Percentiles rank a stretch among this genome's conserved stretches.
phyloP scores from a whole-genome alignment of 177 flowering plant species.

The Vitis hybrid region DNA sequence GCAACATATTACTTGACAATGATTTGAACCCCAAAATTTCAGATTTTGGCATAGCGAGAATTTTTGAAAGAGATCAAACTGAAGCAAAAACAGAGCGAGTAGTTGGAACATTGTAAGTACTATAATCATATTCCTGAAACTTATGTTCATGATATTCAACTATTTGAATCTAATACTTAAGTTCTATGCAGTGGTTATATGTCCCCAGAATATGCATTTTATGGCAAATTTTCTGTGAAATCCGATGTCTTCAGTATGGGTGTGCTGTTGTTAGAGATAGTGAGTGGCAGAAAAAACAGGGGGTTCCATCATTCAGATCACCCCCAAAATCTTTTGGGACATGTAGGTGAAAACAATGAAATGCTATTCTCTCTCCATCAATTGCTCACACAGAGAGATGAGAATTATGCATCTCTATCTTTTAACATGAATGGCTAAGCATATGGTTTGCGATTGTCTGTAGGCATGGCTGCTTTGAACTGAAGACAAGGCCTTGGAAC shows the following conservation, averaged over 20 bases:
- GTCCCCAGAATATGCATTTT: constrained; percentile 49
- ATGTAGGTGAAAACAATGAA: constrained; percentile 25
- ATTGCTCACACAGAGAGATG: too few species aligned
- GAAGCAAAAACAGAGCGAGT: constrained; percentile 28
- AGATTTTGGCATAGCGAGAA: constrained; percentile 36
- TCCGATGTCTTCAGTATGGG: constrained; percentile 61
- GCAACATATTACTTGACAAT: constrained; percentile 32
- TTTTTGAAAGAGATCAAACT: constrained; percentile 24
- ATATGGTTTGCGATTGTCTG: not conserved
- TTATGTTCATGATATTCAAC: too few species aligned
- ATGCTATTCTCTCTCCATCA: too few species aligned
- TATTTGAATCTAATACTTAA: too few species aligned
- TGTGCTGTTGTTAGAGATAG: constrained; percentile 40
- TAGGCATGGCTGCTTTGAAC: constrained; percentile 45
- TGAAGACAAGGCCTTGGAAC: constrained; percentile 21
- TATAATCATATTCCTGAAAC: too few species aligned
- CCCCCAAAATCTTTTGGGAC: constrained; percentile 40
- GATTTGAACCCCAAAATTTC: constrained; percentile 39
- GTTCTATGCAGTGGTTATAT: constrained; percentile 38
- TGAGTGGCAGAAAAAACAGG: constrained; percentile 41
- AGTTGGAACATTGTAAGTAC: constrained; percentile 34
- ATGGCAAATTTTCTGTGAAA: constrained; percentile 43
- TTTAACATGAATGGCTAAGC: too few species aligned
- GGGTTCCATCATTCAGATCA: constrained; percentile 30
- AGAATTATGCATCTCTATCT: too few species aligned